Conservation (phyloP, 805 yeast genomes). For the Candida ipomoeae region DNA sequence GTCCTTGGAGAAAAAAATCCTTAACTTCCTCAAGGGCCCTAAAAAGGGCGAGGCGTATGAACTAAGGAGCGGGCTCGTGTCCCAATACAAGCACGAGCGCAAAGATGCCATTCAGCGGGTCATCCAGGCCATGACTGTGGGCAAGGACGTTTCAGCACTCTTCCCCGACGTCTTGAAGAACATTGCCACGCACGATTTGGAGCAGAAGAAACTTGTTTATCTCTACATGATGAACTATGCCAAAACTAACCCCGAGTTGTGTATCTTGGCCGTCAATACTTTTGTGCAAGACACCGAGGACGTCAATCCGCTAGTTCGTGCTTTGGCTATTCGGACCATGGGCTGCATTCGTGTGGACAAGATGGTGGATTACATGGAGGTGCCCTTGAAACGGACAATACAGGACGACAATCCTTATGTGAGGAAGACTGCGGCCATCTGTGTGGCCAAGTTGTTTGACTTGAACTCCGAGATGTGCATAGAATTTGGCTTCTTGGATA, state of each 20-base stretch:
- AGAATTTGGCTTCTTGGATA: slow-evolving; percentile 80
- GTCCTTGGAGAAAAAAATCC: slow-evolving; percentile 43
- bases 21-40: slow-evolving; percentile 42
- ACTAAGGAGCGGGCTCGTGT: slow-evolving; percentile 82
- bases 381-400: slow-evolving; percentile 80
- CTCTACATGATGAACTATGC: slow-evolving; percentile 96
- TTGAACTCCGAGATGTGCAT: slow-evolving; percentile 74
- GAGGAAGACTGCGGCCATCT: slow-evolving; percentile 93
- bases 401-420: slow-evolving; percentile 95
- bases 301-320: slow-evolving; percentile 92
- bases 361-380: slow-evolving; percentile 91
- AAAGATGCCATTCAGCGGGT: slow-evolving; percentile 97
- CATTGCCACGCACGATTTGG: slow-evolving; percentile 93
- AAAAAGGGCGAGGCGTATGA: slow-evolving; percentile 80
- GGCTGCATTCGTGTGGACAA: slow-evolving; percentile 95
- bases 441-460: slow-evolving; percentile 93
- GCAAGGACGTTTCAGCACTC: slow-evolving; percentile 90
- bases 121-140: slow-evolving; percentile 96
- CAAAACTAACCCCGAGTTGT: slow-evolving; percentile 90
- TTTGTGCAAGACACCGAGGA: slow-evolving; percentile 94
- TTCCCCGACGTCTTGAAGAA: slow-evolving; percentile 96
- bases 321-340: slow-evolving; percentile 97
- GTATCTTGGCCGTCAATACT: slow-evolving; percentile 94
- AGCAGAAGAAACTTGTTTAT: slow-evolving; percentile 94
- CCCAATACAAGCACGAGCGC: slow-evolving; percentile 90